These are phyloP conservation scores for Rhamnella rubrinervis DNA, from an alignment of 331 rosid genomes.

Conservation along the genomic window DNA sequence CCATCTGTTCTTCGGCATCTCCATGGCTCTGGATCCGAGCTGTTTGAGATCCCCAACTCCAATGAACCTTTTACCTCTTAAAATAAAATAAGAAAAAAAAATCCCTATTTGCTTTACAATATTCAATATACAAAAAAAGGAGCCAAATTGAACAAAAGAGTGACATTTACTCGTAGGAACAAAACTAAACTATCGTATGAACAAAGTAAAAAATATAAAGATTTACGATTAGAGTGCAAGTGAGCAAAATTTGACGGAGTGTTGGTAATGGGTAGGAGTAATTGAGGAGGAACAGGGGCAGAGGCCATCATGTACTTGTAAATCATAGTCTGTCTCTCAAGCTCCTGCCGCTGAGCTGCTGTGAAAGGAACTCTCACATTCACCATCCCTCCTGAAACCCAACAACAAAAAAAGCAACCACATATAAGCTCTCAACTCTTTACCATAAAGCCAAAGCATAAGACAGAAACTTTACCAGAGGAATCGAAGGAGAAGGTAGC, in stretches of 20 bases:
- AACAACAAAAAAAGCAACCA: neutral
- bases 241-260: slow-evolving; percentile 11
- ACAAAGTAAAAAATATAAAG: slow-evolving; percentile 1
- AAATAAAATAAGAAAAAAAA: neutral
- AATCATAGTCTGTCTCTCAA: slow-evolving; percentile 32
- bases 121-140: no score
- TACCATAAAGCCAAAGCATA: neutral
- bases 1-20: slow-evolving; percentile 89
- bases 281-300: slow-evolving; percentile 31
- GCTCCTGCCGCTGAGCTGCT: slow-evolving; percentile 32
- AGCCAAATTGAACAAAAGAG: no score
- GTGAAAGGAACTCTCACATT: slow-evolving; percentile 29
- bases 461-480: slow-evolving; percentile 19
- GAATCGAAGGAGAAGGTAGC: slow-evolving; percentile 21
- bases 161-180: neutral
- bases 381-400: slow-evolving; percentile 25
- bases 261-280: slow-evolving; percentile 26
- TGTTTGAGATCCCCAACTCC: slow-evolving; percentile 50
- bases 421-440: no score
- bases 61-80: slow-evolving; percentile 43
- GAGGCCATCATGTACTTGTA: slow-evolving; percentile 30
- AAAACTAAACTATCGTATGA: neutral
- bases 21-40: slow-evolving; percentile 65
- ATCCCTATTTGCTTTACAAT: neutral
- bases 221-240: slow-evolving; percentile 23